Base-by-base conservation (phyloP, 225 moss, liverwort and hornwort genomes). In the Physcomitrellopsis africana region DNA sequence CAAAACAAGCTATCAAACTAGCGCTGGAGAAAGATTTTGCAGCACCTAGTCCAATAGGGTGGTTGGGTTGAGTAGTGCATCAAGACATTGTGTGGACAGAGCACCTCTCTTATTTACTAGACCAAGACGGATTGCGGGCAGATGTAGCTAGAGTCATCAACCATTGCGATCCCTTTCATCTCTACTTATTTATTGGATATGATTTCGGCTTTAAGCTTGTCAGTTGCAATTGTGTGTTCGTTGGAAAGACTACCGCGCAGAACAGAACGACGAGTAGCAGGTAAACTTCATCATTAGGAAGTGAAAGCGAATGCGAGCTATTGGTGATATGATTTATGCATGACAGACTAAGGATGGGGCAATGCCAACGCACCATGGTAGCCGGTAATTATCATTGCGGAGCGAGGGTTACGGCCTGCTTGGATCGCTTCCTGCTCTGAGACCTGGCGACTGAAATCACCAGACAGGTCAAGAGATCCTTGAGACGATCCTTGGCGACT, bases 381-480 rank as follows among this genome's bases (percentile, higher is more conserved):
- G 73, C 51, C 65, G 55, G 55, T 69, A 64, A 27, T 37, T 1
- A 37, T 72, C 26, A 66, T n/a, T 60, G 73, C 54, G 63, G 60
- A 8, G 17, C 51, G 68, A 75, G 75, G 72, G 32, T 63, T 78
- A 69, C 58, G 76, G 52, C 74, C 84, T 11, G 74, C 74, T 81
- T 81, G 84, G 26, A 81, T 51, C 11, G 61, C 54, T 60, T 70
- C 74, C 69, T 85, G 79, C 46, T 72, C 69, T 65, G 69, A 63
- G 11, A 48, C 70, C 48, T 79, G 76, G 70, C 82, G 76, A 60
- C 73, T 67, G 80, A 86, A 82, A 51, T 83, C 72, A 51, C 42
- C 60, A 1, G 86, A 86, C 23, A 81, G 11, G 7, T 81, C 78
- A 17, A 55, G 57, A 41, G 22, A 67, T 14, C 16, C 67, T 8